These are phyloP conservation scores for Colletotrichum siamense DNA, from an alignment of 2,329 filamentous ascomycete genomes.

Conservation along the genomic window DNA sequence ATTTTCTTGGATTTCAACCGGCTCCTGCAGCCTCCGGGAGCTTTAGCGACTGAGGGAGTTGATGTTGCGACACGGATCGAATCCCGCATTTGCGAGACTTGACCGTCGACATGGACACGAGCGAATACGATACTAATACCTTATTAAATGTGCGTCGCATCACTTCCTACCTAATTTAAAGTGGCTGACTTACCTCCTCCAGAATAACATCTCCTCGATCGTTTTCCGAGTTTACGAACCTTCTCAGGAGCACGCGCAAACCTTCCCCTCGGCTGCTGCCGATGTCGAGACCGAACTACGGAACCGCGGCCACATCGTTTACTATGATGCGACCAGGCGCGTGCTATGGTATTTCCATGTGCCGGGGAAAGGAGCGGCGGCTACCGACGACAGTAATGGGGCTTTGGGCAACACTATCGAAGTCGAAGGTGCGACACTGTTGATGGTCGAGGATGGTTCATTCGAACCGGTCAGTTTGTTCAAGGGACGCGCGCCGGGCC, in stretches of 20 bases:
- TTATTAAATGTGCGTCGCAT: conserved; percentile 59
- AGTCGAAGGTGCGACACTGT: conserved; percentile 48
- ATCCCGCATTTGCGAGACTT: conserved; percentile 24
- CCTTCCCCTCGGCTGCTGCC: conserved; percentile 50
- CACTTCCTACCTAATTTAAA: not conserved
- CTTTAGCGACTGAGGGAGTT: conserved; percentile 20
- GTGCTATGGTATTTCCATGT: conserved; percentile 63
- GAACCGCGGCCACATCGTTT: conserved; percentile 58
- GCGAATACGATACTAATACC: conserved; percentile 68
- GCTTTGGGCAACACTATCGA: conserved; percentile 46
- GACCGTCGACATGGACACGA: conserved; percentile 64
- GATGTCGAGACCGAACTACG: conserved; percentile 58
- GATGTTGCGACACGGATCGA: conserved; percentile 21
- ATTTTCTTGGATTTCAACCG: not conserved
- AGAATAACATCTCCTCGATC: conserved; percentile 64
- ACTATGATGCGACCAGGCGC: conserved; percentile 54
- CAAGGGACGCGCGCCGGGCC: conserved; percentile 45
- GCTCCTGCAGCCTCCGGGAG: conserved; percentile 15
- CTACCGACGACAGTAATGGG: conserved; percentile 5
- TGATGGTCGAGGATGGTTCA: conserved; percentile 52
- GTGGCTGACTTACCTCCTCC: conserved; percentile 21
- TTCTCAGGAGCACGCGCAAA: conserved; percentile 45
- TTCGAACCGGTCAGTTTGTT: conserved; percentile 56
- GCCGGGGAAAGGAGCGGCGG: conserved; percentile 42
- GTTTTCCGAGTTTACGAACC: conserved; percentile 62